phyloP scores from a whole-genome alignment of 2,329 filamentous ascomycete genomes.

The Pseudocercospora pini-densiflorae region DNA sequence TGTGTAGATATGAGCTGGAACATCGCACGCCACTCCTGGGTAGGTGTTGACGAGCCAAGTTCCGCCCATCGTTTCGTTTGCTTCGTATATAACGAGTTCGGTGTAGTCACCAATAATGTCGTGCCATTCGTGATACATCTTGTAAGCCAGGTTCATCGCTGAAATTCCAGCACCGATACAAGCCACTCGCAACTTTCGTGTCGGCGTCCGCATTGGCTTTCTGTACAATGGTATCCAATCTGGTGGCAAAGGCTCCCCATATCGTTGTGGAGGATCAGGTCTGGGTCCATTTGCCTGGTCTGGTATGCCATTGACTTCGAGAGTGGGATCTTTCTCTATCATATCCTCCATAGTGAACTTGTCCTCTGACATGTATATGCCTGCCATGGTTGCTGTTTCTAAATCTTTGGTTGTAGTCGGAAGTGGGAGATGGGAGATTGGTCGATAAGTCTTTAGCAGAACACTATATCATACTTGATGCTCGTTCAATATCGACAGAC shows the following conservation, averaged over 20 bases:
- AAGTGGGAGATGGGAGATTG: background rate
- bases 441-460: background rate
- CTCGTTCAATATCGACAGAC: background rate
- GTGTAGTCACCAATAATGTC: conserved; percentile 37
- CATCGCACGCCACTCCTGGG: conserved; percentile 50
- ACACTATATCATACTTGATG: background rate
- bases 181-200: conserved; percentile 34
- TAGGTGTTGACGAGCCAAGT: conserved; percentile 49
- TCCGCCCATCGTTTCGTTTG: conserved; percentile 46
- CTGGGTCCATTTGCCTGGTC: conserved; percentile 32
- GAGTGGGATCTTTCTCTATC: conserved; percentile 31
- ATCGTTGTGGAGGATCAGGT: conserved; percentile 32
- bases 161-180: conserved; percentile 43
- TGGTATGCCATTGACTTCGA: conserved; percentile 22
- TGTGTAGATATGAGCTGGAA: conserved; percentile 44
- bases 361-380: conserved; percentile 7
- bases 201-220: conserved; percentile 38
- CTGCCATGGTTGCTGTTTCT: conserved; percentile 11
- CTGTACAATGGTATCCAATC: conserved; percentile 41
- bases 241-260: conserved; percentile 33
- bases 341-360: conserved; percentile 19
- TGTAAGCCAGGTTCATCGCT: conserved; percentile 47
- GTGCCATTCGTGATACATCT: conserved; percentile 45
- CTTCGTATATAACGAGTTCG: conserved; percentile 50
- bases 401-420: background rate